Conservation (phyloP, 2,329 filamentous ascomycete species). For the Periconia digitata region DNA sequence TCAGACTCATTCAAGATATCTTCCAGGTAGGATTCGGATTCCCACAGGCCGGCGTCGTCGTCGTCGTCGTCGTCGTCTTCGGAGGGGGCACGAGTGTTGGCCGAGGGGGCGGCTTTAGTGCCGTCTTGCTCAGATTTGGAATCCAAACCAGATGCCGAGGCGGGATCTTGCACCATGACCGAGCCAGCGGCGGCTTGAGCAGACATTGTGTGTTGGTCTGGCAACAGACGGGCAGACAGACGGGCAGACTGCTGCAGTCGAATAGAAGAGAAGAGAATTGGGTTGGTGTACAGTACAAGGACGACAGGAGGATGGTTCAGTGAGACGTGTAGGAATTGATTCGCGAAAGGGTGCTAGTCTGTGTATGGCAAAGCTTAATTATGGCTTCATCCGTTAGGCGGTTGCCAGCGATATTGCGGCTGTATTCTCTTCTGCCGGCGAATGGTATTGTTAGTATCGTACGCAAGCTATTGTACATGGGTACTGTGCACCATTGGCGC, state of each 20-base stretch:
- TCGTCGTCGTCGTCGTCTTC: conserved; percentile 12
- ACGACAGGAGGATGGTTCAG: neutral
- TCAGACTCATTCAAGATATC: conserved; percentile 36
- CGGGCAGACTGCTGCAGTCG: neutral
- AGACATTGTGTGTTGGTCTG: conserved; percentile 26
- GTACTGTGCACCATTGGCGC: too few species aligned
- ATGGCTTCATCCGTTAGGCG: neutral
- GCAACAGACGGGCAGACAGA: too few species aligned
- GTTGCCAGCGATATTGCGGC: neutral
- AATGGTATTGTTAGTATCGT: neutral
- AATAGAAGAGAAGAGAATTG: neutral
- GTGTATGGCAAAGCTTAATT: neutral
- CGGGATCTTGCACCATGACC: conserved; percentile 30
- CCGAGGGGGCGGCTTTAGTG: conserved; percentile 15
- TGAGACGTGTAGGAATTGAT: conserved; percentile 11
- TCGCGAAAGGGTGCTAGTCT: neutral
- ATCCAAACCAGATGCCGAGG: conserved; percentile 18
- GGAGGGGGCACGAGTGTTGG: conserved; percentile 14
- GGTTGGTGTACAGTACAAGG: neutral
- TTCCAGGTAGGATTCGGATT: conserved; percentile 36
- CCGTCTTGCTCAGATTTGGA: conserved; percentile 17
- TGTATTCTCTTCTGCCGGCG: neutral
- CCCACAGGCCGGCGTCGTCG: conserved; percentile 32
- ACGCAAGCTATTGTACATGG: neutral
- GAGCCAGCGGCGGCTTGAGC: conserved; percentile 27